Percentiles rank a stretch among this genome's conserved stretches.
Conservation (phyloP, 352 stramenopile genomes). For the Globisporangium uncinulatum region DNA sequence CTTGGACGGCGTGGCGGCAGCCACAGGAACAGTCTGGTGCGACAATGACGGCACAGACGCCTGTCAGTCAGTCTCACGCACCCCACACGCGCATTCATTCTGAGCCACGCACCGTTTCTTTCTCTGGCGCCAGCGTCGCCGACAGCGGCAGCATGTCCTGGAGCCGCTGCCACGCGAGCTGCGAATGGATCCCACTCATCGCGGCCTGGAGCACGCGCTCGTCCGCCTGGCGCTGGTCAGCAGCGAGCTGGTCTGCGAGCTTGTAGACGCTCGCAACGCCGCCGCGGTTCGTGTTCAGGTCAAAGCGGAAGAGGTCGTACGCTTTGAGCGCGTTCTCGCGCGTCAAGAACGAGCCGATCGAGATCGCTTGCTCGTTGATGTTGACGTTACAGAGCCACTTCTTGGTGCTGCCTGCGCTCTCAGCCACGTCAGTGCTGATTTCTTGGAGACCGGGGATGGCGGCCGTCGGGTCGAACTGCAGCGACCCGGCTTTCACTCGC, state of each 20-base stretch:
- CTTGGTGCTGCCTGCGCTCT: not conserved
- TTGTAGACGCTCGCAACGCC: conserved; percentile 26
- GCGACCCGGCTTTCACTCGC: conserved; percentile 7
- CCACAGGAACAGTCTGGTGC: not conserved
- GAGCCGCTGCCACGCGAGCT: conserved; percentile 26
- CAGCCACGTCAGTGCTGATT: not conserved
- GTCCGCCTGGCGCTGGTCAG: conserved; percentile 24
- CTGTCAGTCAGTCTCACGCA: no score
- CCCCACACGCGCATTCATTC: no score
- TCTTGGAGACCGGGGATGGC: conserved; percentile 42
- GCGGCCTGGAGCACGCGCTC: conserved; percentile 30
- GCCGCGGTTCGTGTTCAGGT: conserved; percentile 17
- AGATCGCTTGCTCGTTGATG: conserved; percentile 30
- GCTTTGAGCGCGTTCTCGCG: conserved; percentile 31
- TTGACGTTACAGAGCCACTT: conserved; percentile 54
- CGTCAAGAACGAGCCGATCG: conserved; percentile 29
- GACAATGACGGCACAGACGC: not conserved
- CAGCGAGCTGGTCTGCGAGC: conserved; percentile 14
- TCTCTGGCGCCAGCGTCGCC: not conserved
- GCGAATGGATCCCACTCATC: conserved; percentile 33
- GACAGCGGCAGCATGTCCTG: conserved; percentile 21
- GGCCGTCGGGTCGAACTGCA: conserved; percentile 23
- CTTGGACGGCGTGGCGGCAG: conserved; percentile 7
- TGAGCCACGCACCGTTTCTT: conserved; percentile 1
- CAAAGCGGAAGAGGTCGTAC: conserved; percentile 36